Evolutionary conservation across 1,284 basidiomycete species (phyloP).

Genomic region (Pulchroboletus neoregius): DNA sequence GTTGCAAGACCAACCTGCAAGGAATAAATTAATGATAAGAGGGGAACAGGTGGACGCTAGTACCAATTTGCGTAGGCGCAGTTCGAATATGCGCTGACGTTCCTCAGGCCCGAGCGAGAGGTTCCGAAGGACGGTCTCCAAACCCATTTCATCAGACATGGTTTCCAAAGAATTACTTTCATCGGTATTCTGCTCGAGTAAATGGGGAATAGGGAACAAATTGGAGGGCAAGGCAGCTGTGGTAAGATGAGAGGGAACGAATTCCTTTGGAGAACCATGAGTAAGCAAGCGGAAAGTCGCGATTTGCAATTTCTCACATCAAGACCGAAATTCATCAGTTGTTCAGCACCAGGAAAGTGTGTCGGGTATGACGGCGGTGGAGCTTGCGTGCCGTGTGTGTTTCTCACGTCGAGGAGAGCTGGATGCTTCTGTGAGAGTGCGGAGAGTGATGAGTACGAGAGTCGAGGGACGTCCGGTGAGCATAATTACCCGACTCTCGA

Average conservation of each 20-base stretch:
- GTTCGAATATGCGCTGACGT: constrained; percentile 1
- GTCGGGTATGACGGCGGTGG: too few relatives aligned
- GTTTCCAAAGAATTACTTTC: too few relatives aligned
- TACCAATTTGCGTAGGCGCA: background rate
- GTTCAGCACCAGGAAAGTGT: too few relatives aligned
- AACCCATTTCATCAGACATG: background rate
- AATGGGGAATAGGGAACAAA: background rate
- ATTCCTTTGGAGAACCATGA: background rate
- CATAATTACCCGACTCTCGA: background rate
- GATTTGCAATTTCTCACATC: background rate
- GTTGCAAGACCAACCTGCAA: background rate
- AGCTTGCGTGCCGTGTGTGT: too few relatives aligned
- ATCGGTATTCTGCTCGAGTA: too few relatives aligned
- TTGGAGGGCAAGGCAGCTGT: too few relatives aligned
- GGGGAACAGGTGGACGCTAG: too few relatives aligned
- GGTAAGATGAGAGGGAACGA: too few relatives aligned
- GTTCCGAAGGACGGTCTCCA: background rate
- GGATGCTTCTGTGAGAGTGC: background rate
- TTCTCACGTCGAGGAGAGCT: too few relatives aligned
- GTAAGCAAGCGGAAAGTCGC: too few relatives aligned
- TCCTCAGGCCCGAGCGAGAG: background rate
- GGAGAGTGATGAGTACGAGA: background rate
- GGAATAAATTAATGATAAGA: background rate
- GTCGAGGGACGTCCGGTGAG: too few relatives aligned
- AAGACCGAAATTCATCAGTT: background rate